phyloP scores from a whole-genome alignment of 257 asterid species.

The Solanum etuberosum region DNA sequence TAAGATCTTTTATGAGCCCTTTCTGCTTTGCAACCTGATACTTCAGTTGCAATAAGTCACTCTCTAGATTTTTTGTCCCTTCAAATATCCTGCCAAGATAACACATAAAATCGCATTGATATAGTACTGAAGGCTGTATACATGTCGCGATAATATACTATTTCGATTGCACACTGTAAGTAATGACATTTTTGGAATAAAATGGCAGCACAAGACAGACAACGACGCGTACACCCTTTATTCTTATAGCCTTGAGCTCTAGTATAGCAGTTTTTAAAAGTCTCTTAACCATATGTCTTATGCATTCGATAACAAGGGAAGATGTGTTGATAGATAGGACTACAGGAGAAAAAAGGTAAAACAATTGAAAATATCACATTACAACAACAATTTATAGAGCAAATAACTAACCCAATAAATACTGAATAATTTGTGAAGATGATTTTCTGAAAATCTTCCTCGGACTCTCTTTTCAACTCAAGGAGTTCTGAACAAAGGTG shows the following conservation, averaged over 20 bases:
- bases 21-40: slow-evolving; percentile 36
- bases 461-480: slow-evolving; percentile 64
- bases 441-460: slow-evolving; percentile 60
- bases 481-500: slow-evolving; percentile 75
- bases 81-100: slow-evolving; percentile 41
- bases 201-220: not conserved
- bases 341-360: not conserved
- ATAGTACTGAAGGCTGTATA: not conserved
- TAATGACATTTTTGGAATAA: not conserved
- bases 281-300: not conserved
- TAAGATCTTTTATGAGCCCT: slow-evolving; percentile 30
- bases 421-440: slow-evolving; percentile 46
- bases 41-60: slow-evolving; percentile 41
- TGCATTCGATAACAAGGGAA: not conserved
- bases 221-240: not conserved
- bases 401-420: slow-evolving; percentile 45
- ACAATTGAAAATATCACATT: not conserved
- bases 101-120: not conserved
- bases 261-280: not conserved
- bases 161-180: not conserved
- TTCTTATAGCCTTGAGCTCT: not conserved
- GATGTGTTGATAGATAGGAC: not conserved
- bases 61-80: slow-evolving; percentile 39
- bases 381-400: not conserved
- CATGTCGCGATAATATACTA: not conserved